Evolutionary conservation across 306 rosid species (phyloP).

Genomic region (Vicia sativa): DNA sequence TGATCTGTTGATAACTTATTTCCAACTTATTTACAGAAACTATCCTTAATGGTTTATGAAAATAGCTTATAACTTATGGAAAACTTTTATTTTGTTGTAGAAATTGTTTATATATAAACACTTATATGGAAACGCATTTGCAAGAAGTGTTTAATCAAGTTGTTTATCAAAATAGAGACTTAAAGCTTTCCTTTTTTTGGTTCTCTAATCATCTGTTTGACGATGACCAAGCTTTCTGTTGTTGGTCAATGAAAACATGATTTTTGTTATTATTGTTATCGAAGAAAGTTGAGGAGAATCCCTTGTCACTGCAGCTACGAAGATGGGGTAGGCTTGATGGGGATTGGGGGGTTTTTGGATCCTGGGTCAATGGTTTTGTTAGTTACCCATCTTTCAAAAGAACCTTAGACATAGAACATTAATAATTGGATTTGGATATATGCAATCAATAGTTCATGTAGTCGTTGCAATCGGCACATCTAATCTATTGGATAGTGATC

Average conservation of each 20-base stretch:
- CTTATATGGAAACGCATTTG: neutral
- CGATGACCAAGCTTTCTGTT: neutral
- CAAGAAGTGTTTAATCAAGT: neutral
- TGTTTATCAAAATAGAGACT: neutral
- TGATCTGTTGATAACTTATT: neutral
- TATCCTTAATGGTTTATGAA: neutral
- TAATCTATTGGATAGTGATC: neutral
- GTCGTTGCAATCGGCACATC: neutral
- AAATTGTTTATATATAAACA: neutral
- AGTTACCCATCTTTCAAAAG: too few species aligned
- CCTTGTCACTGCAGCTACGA: too few species aligned
- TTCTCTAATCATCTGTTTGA: neutral
- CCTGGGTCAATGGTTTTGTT: too few species aligned
- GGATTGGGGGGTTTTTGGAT: too few species aligned
- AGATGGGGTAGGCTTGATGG: too few species aligned
- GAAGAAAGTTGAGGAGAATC: too few species aligned
- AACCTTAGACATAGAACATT: too few species aligned
- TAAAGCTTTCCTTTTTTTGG: neutral
- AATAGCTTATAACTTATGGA: neutral
- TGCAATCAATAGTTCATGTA: neutral
- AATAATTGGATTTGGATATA: too few species aligned
- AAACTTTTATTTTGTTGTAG: neutral
- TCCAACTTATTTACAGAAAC: neutral
- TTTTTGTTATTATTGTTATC: neutral
- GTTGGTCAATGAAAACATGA: neutral